Conservation (phyloP, 176 grass and related monocot species). For the Cenchrus americanus region DNA sequence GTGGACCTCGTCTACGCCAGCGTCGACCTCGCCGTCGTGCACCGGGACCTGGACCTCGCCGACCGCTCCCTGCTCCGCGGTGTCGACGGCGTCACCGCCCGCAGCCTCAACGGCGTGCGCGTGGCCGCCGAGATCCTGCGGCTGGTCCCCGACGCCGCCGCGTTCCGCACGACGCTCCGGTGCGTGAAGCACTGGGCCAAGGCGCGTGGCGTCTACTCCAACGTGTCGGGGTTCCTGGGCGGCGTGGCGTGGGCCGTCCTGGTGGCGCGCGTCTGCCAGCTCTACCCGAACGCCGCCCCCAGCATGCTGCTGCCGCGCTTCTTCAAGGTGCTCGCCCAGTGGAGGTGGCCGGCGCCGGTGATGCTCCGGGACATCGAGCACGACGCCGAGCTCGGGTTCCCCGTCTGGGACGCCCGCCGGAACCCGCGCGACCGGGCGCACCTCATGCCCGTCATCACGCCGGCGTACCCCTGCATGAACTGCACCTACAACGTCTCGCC, state of each 20-base stretch:
- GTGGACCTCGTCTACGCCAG: conserved; percentile 84
- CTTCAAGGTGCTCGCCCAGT: conserved; percentile 69
- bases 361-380: conserved; percentile 69
- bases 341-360: conserved; percentile 74
- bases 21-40: conserved; percentile 60
- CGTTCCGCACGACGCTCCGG: conserved; percentile 69
- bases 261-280: conserved; percentile 76
- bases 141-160: conserved; percentile 69
- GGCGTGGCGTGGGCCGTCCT: conserved; percentile 88
- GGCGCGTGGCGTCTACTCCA: conserved; percentile 78
- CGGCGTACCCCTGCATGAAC: conserved; percentile 86
- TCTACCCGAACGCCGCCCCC: conserved; percentile 75
- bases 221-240: conserved; percentile 80
- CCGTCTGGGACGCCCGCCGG: conserved; percentile 78
- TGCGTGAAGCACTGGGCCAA: conserved; percentile 88
- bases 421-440: conserved; percentile 62
- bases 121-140: conserved; percentile 74
- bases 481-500: conserved; percentile 71
- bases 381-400: conserved; percentile 47
- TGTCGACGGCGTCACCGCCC: conserved; percentile 58
- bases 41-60: conserved; percentile 60
- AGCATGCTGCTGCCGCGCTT: conserved; percentile 78
- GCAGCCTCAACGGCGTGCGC: conserved; percentile 83
- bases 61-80: conserved; percentile 61
- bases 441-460: conserved; percentile 82